A percentile compares a stretch with the other conserved stretches of the same genome.
These are phyloP conservation scores for Calocybe cyanea DNA, from an alignment of 768 basidiomycete genomes.

Conservation along the genomic window DNA sequence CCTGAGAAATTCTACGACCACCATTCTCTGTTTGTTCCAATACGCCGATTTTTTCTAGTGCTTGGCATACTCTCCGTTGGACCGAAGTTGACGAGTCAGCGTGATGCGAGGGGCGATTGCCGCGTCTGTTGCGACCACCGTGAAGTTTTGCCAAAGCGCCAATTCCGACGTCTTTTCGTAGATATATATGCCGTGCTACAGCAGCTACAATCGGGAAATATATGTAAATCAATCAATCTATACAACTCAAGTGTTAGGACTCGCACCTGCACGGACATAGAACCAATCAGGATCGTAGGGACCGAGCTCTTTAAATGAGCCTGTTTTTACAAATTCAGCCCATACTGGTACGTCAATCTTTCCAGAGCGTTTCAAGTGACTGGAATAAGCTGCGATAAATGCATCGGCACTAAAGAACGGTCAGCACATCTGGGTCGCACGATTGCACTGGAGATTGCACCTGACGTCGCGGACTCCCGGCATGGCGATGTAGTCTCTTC, in stretches of 20 bases:
- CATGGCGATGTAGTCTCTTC: conserved; percentile 56
- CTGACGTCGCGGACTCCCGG: conserved; percentile 82
- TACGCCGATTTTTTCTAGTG: conserved; percentile 98
- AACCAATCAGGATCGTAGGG: conserved; percentile 99
- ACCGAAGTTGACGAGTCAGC: conserved; percentile 80
- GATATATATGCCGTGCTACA: conserved; percentile 98
- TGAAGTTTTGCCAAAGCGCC: conserved; percentile 94
- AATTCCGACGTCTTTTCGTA: conserved; percentile 95
- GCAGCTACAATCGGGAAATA: conserved; percentile 63
- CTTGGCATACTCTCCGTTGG: conserved; percentile 94
- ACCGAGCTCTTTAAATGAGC: conserved; percentile 94
- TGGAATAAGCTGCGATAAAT: conserved; percentile 92
- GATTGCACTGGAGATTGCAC: conserved; percentile 30
- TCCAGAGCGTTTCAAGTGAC: conserved; percentile 96
- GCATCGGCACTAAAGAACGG: conserved; percentile 69
- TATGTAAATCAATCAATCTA: conserved; percentile 1
- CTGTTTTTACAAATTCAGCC: conserved; percentile 99
- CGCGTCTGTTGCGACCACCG: conserved; percentile 93
- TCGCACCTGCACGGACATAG: conserved; percentile 95
- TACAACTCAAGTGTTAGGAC: neutral
- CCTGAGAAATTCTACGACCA: conserved; percentile 93
- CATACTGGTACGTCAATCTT: conserved; percentile 99
- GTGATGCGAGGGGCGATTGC: conserved; percentile 96
- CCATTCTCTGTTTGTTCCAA: conserved; percentile 92
- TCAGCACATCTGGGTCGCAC: conserved; percentile 13